A percentile compares a stretch with the other conserved stretches of the same genome.
Conservation (phyloP, 768 basidiomycete species). For the Pleurotus tuber-regium region DNA sequence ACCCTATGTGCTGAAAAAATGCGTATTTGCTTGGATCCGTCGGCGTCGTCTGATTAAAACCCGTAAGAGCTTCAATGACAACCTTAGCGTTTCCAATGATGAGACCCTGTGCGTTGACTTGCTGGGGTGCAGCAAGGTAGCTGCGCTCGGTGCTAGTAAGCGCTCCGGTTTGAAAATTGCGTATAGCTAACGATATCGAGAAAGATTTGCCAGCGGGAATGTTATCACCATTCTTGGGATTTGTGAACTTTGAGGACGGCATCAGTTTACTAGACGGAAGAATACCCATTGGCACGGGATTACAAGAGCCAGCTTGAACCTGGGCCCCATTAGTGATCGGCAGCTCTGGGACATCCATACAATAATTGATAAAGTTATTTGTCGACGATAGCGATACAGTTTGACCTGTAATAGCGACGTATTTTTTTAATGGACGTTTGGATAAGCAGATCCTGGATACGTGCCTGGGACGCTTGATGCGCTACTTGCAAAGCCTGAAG, state of each 20-base stretch:
- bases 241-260: constrained; percentile 47
- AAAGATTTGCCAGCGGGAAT: constrained; percentile 46
- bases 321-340: constrained; percentile 56
- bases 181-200: constrained; percentile 46
- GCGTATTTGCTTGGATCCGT: not conserved
- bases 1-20: not conserved
- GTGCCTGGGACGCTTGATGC: not conserved
- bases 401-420: no score
- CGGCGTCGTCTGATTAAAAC: constrained; percentile 41
- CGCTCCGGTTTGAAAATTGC: constrained; percentile 38
- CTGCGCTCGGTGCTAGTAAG: constrained; percentile 46
- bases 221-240: constrained; percentile 41
- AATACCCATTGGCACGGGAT: constrained; percentile 54
- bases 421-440: no score
- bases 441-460: not conserved
- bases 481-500: not conserved
- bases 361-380: constrained; percentile 68
- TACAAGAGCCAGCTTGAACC: constrained; percentile 53
- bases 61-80: constrained; percentile 47
- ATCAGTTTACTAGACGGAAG: constrained; percentile 46
- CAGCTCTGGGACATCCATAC: constrained; percentile 37
- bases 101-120: constrained; percentile 45
- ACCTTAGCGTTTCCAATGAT: constrained; percentile 60
- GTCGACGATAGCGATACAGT: constrained; percentile 50
- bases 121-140: constrained; percentile 58